Evolutionary conservation across 1,284 basidiomycete genomes (phyloP), one percentile per base, ranked within the genome.

Genomic region (Sporisorium graminicola): DNA sequence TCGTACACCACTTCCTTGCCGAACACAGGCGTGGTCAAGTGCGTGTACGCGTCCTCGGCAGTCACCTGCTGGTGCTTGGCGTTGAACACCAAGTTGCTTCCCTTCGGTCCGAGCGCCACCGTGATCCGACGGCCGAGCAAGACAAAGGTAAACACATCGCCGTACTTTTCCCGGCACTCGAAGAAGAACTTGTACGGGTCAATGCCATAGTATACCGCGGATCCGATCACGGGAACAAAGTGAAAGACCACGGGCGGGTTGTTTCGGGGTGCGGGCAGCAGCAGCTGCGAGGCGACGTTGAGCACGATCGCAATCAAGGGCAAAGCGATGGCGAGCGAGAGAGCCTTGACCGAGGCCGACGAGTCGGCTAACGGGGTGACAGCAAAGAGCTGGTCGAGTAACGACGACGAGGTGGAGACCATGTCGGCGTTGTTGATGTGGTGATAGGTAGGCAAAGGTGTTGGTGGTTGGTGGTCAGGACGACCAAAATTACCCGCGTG

Each of bases 1-100:
- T 98, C 96, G 86, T 99, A 99, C 5, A 98, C 96, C 51, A 99
- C 97, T 59, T 94, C 95, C 85, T 95, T 95, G 60, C 97, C 97
- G 82, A 99, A 99, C 10, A 87, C 85, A 10, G 85, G 85, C 13
- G 84, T 86, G 24, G 83, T 85, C 31, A 86, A 65, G 35, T 81
- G 80, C 31, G 92, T 95, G 87, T 99, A 99, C 9, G 95, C 96
- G 74, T 96, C 94, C 87, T 99, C 97, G 1, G 97, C 97, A 47
- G 93, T 96, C 67, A 99, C 92, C 49, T 94, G 91, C 2, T 91
- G 91, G 47, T 94, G 91, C 87, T 95, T 96, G 47, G 96, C 97
- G 68, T 97, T 96, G 33, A 99, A 90, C 65, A 98, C 89, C 77
- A 98, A 92, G 87, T 98, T 95, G 86, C 93, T 96, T 27, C 97